These are phyloP conservation scores for Lactuca saligna DNA, from an alignment of 129 eudicot species.

Conservation along the genomic window DNA sequence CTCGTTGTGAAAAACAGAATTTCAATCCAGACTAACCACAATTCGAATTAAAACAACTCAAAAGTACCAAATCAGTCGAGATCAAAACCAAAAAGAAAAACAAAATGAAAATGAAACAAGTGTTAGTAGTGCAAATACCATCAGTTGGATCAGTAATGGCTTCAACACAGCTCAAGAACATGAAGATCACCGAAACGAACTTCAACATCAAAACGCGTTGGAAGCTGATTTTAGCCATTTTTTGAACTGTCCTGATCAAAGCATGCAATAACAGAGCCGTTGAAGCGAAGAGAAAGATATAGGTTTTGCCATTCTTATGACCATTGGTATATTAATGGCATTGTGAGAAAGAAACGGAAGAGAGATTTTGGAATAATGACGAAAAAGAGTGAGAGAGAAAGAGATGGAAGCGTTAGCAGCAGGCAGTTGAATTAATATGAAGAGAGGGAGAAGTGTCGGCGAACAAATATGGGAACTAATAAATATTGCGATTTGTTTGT, in stretches of 20 bases:
- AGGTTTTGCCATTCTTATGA: slow-evolving; percentile 38
- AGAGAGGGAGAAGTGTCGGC: slow-evolving; percentile 42
- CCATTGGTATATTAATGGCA: neutral
- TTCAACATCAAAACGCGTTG: slow-evolving; percentile 24
- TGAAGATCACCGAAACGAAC: slow-evolving; percentile 30
- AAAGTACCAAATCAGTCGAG: neutral
- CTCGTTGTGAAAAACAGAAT: neutral
- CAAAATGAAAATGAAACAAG: neutral
- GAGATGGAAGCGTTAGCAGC: neutral
- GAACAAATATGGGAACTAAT: slow-evolving; percentile 6
- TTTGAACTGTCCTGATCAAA: neutral
- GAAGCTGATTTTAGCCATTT: slow-evolving; percentile 29
- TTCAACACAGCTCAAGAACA: slow-evolving; percentile 29
- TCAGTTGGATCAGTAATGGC: slow-evolving; percentile 66
- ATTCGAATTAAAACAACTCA: slow-evolving; percentile 2
- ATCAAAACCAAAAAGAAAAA: neutral
- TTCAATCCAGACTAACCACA: neutral
- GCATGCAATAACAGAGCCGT: slow-evolving; percentile 25
- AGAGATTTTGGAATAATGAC: slow-evolving; percentile 47
- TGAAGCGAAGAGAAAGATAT: slow-evolving; percentile 25
- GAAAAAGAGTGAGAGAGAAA: slow-evolving; percentile 34
- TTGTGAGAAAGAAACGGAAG: slow-evolving; percentile 16
- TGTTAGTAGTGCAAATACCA: slow-evolving; percentile 30
- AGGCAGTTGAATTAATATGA: slow-evolving; percentile 2
- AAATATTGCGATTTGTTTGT: neutral